A percentile compares a stretch with the other conserved stretches of the same genome.
Conservation (phyloP, 805 yeast species). For the Schwanniomyces vanrijiae region DNA sequence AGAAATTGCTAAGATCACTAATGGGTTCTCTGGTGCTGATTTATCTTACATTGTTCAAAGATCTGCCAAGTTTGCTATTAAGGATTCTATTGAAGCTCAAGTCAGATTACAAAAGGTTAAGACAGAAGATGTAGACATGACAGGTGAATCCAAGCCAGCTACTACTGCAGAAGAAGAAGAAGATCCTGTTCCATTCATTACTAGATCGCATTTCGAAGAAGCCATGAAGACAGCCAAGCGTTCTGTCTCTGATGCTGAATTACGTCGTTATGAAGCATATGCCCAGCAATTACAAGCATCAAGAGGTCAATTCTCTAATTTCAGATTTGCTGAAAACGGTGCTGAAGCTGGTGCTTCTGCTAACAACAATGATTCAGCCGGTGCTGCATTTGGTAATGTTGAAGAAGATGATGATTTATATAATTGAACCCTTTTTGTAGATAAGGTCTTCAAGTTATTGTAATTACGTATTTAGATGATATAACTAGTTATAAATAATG, state of each 20-base stretch:
- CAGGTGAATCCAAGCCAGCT: slow-evolving; percentile 27
- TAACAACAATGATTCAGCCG: slow-evolving; percentile 16
- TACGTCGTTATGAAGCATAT: slow-evolving; percentile 97
- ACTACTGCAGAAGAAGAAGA: slow-evolving; percentile 67
- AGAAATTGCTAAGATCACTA: slow-evolving; percentile 91
- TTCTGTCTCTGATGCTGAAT: slow-evolving; percentile 94
- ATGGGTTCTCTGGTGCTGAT: slow-evolving; percentile 99
- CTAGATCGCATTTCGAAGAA: slow-evolving; percentile 93
- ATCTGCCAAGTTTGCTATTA: slow-evolving; percentile 97
- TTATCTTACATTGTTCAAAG: slow-evolving; percentile 96
- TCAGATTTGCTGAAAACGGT: slow-evolving; percentile 67
- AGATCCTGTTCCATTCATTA: slow-evolving; percentile 95
- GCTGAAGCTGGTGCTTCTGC: slow-evolving; percentile 24
- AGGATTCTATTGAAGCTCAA: slow-evolving; percentile 90
- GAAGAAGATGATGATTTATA: slow-evolving; percentile 67
- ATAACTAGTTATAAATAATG: not conserved
- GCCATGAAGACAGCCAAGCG: slow-evolving; percentile 99
- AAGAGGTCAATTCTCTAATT: slow-evolving; percentile 91
- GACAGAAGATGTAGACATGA: slow-evolving; percentile 52
- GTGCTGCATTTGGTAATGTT: slow-evolving; percentile 50
- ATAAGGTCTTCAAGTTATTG: slow-evolving; percentile 8
- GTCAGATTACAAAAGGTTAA: slow-evolving; percentile 36
- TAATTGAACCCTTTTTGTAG: slow-evolving; percentile 30
- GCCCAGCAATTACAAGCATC: slow-evolving; percentile 95
- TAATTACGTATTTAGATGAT: slow-evolving; percentile 2